Evolutionary conservation across 257 asterid species (phyloP).

Genomic region (Solanum clarkiae): DNA sequence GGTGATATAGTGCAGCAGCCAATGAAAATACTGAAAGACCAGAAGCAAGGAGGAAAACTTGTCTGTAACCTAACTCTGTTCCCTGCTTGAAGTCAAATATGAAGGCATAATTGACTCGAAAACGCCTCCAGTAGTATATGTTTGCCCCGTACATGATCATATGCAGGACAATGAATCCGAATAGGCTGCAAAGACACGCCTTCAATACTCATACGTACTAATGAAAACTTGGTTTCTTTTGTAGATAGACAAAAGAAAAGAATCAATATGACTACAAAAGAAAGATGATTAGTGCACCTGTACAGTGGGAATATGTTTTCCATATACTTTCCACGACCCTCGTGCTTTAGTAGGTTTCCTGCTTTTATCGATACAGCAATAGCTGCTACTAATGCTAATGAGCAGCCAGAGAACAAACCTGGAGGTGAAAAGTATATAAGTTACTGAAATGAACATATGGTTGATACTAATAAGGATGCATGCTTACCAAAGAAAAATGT

Average conservation of each 20-base stretch:
- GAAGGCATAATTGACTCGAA: slow-evolving; percentile 62
- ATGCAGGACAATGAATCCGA: slow-evolving; percentile 57
- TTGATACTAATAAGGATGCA: not conserved
- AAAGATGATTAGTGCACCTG: slow-evolving; percentile 28
- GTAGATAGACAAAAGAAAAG: not conserved
- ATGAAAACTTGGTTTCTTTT: not conserved
- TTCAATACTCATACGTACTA: not conserved
- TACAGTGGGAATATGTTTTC: slow-evolving; percentile 64
- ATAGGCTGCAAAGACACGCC: slow-evolving; percentile 31
- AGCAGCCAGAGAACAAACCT: slow-evolving; percentile 76
- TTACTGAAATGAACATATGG: not conserved
- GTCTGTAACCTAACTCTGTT: slow-evolving; percentile 61
- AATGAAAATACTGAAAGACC: slow-evolving; percentile 56
- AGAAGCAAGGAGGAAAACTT: slow-evolving; percentile 63
- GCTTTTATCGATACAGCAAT: slow-evolving; percentile 31
- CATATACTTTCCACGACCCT: slow-evolving; percentile 40
- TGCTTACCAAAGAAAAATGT: slow-evolving; percentile 62
- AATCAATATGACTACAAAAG: not conserved
- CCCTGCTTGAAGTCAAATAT: slow-evolving; percentile 66
- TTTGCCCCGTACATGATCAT: slow-evolving; percentile 53
- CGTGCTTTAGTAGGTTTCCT: slow-evolving; percentile 28
- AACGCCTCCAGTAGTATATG: slow-evolving; percentile 66
- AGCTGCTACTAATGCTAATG: slow-evolving; percentile 50
- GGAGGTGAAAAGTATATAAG: not conserved
- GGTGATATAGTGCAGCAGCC: slow-evolving; percentile 48